Conservation (phyloP, 352 stramenopile species). For the Pilasporangium apinafurcum region DNA sequence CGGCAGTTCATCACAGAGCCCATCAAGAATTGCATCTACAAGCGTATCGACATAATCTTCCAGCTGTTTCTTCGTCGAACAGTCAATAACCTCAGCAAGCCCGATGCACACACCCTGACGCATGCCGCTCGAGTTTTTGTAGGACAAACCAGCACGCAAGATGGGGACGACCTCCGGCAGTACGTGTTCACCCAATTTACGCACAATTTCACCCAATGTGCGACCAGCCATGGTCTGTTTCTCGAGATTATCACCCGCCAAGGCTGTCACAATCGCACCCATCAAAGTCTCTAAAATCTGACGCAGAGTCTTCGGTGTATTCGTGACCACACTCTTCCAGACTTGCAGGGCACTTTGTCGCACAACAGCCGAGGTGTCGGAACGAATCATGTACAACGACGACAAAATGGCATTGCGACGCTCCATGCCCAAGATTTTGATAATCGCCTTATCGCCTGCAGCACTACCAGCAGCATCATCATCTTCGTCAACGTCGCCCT, state of each 20-base stretch:
- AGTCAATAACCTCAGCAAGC: slow-evolving; percentile 97
- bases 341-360: slow-evolving; percentile 95
- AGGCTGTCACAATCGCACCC: slow-evolving; percentile 92
- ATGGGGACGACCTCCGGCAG: slow-evolving; percentile 98
- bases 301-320: slow-evolving; percentile 95
- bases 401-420: slow-evolving; percentile 95
- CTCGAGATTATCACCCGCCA: slow-evolving; percentile 88
- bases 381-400: slow-evolving; percentile 98
- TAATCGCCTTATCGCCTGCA: slow-evolving; percentile 81
- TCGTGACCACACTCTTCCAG: slow-evolving; percentile 99
- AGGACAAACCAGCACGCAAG: slow-evolving; percentile 90
- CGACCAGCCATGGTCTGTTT: slow-evolving; percentile 87
- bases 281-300: slow-evolving; percentile 98
- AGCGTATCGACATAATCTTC: slow-evolving; percentile 97
- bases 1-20: slow-evolving; percentile 92
- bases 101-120: slow-evolving; percentile 96
- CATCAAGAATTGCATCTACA: slow-evolving; percentile 96
- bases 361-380: slow-evolving; percentile 95
- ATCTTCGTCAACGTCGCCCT: slow-evolving; percentile 75
- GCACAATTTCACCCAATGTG: slow-evolving; percentile 98
- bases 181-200: slow-evolving; percentile 98
- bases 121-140: slow-evolving; percentile 53
- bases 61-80: slow-evolving; percentile 94
- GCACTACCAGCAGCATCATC: slow-evolving; percentile 79
- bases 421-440: slow-evolving; percentile 90